Conservation (phyloP, 2,329 filamentous ascomycete species). For the Colletotrichum siamense region DNA sequence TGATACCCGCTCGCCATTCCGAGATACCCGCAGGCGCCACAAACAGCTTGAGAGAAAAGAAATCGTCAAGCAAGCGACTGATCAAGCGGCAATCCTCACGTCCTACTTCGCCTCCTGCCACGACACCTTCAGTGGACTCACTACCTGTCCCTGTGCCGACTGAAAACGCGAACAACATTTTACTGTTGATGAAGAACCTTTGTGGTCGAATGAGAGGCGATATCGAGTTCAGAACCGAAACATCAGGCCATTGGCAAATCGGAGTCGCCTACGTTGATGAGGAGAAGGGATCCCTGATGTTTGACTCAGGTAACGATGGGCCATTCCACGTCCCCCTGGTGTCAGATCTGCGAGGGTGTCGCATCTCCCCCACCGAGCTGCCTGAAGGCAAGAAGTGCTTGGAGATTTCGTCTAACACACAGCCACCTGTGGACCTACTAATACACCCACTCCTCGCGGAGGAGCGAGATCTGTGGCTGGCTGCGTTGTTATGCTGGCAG, state of each 20-base stretch:
- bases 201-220: slow-evolving; percentile 82
- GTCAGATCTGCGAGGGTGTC: slow-evolving; percentile 77
- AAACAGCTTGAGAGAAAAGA: slow-evolving; percentile 51
- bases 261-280: slow-evolving; percentile 83
- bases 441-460: slow-evolving; percentile 68
- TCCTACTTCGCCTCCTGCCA: slow-evolving; percentile 62
- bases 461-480: slow-evolving; percentile 81
- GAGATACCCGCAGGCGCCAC: slow-evolving; percentile 23
- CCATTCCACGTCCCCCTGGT: slow-evolving; percentile 71
- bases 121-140: slow-evolving; percentile 63
- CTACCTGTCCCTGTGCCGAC: slow-evolving; percentile 65
- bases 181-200: slow-evolving; percentile 78
- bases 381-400: slow-evolving; percentile 55
- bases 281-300: slow-evolving; percentile 75
- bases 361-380: slow-evolving; percentile 62
- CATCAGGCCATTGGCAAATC: slow-evolving; percentile 66
- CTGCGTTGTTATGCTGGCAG: slow-evolving; percentile 82
- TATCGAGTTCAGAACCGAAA: slow-evolving; percentile 72
- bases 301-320: slow-evolving; percentile 71
- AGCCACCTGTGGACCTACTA: slow-evolving; percentile 64
- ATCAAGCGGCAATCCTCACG: slow-evolving; percentile 61
- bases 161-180: slow-evolving; percentile 73
- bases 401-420: slow-evolving; percentile 51
- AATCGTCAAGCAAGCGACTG: slow-evolving; percentile 53
- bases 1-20: slow-evolving; percentile 35